Evolutionary conservation across 2,329 filamentous ascomycete species (phyloP).

Genomic region (Diaporthe humulicola): DNA sequence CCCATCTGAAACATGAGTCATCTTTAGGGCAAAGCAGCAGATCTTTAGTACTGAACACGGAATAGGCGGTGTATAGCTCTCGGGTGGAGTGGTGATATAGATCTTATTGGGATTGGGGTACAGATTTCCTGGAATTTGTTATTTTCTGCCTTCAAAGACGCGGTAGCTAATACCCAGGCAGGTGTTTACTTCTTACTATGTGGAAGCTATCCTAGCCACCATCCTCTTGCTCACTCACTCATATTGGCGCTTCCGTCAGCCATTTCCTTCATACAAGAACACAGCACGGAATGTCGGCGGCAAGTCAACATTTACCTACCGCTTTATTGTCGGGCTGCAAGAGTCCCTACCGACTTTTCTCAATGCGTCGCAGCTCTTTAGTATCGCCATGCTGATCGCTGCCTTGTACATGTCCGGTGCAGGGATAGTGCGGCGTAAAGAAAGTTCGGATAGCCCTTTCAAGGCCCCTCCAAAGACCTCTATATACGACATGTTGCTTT

Average conservation of each 20-base stretch:
- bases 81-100: neutral
- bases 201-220: neutral
- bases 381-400: neutral
- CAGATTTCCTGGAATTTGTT: neutral
- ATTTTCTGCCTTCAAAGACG: neutral
- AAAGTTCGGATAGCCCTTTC: no score
- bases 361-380: neutral
- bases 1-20: neutral
- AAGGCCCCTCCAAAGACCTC: neutral
- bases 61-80: neutral
- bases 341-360: neutral
- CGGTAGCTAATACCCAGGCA: neutral
- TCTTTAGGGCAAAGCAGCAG: neutral
- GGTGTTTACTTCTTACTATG: neutral
- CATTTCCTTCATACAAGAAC: neutral
- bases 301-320: neutral
- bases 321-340: neutral
- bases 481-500: neutral
- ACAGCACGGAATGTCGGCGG: neutral
- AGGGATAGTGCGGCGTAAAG: neutral
- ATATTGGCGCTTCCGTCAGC: neutral
- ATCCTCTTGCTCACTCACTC: neutral
- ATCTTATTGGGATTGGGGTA: neutral
- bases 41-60: neutral
- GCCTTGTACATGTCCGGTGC: neutral